These are phyloP conservation scores for Carex kokanica DNA, from an alignment of 176 grass and related monocot genomes.

Conservation along the genomic window DNA sequence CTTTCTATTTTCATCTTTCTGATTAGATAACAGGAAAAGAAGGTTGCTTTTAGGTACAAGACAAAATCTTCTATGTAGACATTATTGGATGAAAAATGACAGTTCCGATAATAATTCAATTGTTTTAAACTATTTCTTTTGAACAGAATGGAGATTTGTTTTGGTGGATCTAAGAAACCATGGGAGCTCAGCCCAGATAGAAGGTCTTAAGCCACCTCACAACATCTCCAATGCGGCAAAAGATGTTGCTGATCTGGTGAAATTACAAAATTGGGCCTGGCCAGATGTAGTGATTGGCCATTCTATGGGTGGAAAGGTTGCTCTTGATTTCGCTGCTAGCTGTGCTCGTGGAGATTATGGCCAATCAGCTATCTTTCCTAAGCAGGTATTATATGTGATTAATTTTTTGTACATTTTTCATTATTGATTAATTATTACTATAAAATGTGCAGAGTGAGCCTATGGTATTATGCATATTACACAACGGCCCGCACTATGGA, in stretches of 20 bases:
- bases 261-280: conserved; percentile 65
- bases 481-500: too few species aligned
- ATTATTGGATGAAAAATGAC: background rate
- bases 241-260: conserved; percentile 79
- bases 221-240: conserved; percentile 51
- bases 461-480: too few species aligned
- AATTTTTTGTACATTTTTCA: background rate
- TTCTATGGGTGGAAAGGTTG: conserved; percentile 95
- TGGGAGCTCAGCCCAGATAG: conserved; percentile 59
- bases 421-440: background rate
- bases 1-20: background rate
- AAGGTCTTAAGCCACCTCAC: conserved; percentile 51
- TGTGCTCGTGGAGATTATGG: conserved; percentile 63
- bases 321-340: conserved; percentile 58
- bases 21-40: background rate
- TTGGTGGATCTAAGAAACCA: conserved; percentile 93
- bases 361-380: conserved; percentile 56
- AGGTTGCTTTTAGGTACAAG: background rate
- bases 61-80: background rate
- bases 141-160: conserved; percentile 81
- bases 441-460: background rate
- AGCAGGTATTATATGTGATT: conserved; percentile 39
- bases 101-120: background rate
- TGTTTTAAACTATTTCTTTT: background rate
- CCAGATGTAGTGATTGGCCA: conserved; percentile 88